Conservation (phyloP, 306 rosid genomes). For the Bauhinia variegata region DNA sequence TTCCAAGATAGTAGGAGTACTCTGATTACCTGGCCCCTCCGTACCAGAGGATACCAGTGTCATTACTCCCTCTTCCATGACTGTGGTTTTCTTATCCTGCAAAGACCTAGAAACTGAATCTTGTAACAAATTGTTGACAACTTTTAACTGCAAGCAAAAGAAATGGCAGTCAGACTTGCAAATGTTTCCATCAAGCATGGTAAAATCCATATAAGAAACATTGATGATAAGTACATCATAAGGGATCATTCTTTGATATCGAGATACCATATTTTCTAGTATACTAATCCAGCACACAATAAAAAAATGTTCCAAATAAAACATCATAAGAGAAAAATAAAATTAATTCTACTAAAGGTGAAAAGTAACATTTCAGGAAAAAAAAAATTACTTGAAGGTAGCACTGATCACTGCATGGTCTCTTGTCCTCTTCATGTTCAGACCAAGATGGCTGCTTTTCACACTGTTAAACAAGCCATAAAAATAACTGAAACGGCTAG, state of each 20-base stretch:
- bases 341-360: conserved; percentile 7
- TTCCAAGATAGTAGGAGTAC: conserved; percentile 28
- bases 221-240: conserved; percentile 2
- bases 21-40: conserved; percentile 49
- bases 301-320: conserved; percentile 21
- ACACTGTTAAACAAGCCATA: conserved; percentile 61
- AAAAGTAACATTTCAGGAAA: conserved; percentile 26
- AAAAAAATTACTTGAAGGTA: conserved; percentile 76
- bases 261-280: conserved; percentile 27
- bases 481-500: conserved; percentile 39
- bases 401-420: conserved; percentile 87
- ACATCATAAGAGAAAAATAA: conserved; percentile 22
- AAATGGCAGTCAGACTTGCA: conserved; percentile 33
- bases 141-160: conserved; percentile 53
- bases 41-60: conserved; percentile 47
- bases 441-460: conserved; percentile 77
- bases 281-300: conserved; percentile 16
- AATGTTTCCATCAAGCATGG: conserved; percentile 24
- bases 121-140: conserved; percentile 42
- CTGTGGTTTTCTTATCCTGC: conserved; percentile 38
- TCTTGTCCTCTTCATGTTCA: conserved; percentile 67
- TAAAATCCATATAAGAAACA: conserved; percentile 19
- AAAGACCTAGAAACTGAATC: conserved; percentile 40
- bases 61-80: conserved; percentile 43
- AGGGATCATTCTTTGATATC: conserved; percentile 4